Percentiles rank a stretch among this genome's conserved stretches.
Evolutionary conservation across 495 filamentous ascomycete species (phyloP).

Genomic region (Amphirosellinia nigrospora): DNA sequence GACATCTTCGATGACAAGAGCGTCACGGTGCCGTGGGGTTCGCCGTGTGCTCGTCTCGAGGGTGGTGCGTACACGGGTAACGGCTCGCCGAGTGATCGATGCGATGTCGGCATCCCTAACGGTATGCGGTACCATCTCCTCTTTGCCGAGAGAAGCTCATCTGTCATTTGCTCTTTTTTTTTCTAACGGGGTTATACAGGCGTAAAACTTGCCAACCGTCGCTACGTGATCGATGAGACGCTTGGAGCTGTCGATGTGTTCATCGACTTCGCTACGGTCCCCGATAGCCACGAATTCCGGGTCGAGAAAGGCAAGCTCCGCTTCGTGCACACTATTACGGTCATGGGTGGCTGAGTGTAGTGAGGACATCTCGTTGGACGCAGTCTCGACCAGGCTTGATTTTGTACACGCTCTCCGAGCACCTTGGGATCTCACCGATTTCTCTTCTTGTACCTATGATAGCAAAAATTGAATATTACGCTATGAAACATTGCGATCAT

Average conservation of each 20-base stretch:
- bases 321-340: constrained; percentile 55
- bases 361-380: background rate
- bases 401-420: background rate
- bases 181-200: constrained; percentile 25
- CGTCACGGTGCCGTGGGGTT: constrained; percentile 56
- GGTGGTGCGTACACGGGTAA: constrained; percentile 52
- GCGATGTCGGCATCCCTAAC: constrained; percentile 47
- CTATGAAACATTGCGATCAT: background rate
- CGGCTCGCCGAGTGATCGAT: constrained; percentile 43
- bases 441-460: background rate
- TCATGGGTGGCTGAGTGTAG: constrained; percentile 39
- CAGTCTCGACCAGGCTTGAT: background rate
- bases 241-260: constrained; percentile 54
- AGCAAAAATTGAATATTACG: constrained; percentile 1
- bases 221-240: constrained; percentile 60
- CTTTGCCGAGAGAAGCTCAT: background rate
- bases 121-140: constrained; percentile 29
- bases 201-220: constrained; percentile 46
- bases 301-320: constrained; percentile 56
- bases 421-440: background rate
- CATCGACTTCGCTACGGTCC: constrained; percentile 50
- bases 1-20: constrained; percentile 53
- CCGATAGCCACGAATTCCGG: constrained; percentile 59
- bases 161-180: background rate
- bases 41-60: constrained; percentile 54